phyloP scores from a whole-genome alignment of 2,329 filamentous ascomycete genomes.

The Hysterium pulicare region DNA sequence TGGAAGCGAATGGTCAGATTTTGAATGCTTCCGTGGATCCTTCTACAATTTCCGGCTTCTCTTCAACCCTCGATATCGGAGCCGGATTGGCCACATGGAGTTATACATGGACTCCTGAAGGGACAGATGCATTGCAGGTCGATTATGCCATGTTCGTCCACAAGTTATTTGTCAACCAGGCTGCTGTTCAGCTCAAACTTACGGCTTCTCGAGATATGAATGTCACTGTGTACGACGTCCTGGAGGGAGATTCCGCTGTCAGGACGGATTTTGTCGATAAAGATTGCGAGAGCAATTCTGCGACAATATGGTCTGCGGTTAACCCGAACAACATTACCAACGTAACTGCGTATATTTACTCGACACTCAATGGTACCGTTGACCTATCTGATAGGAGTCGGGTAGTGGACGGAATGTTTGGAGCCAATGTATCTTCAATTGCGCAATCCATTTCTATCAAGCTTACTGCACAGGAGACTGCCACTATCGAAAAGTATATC shows the following conservation, averaged over 20 bases:
- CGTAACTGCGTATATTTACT: conserved; percentile 60
- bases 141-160: conserved; percentile 65
- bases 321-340: conserved; percentile 59
- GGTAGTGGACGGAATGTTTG: conserved; percentile 49
- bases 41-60: conserved; percentile 58
- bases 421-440: conserved; percentile 60
- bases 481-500: conserved; percentile 63
- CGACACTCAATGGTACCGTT: conserved; percentile 46
- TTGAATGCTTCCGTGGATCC: conserved; percentile 61
- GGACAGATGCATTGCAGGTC: conserved; percentile 52
- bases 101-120: conserved; percentile 62
- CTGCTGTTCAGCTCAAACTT: conserved; percentile 58
- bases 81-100: conserved; percentile 62
- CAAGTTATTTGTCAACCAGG: conserved; percentile 61
- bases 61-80: conserved; percentile 60
- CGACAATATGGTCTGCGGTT: conserved; percentile 63
- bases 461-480: conserved; percentile 51
- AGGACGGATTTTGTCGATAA: conserved; percentile 59
- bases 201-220: conserved; percentile 52
- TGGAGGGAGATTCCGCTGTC: conserved; percentile 67
- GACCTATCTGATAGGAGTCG: conserved; percentile 42
- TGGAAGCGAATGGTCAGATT: conserved; percentile 53
- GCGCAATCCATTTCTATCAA: conserved; percentile 57
- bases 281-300: conserved; percentile 49
- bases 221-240: conserved; percentile 61